phyloP scores from a whole-genome alignment of 306 rosid genomes.

The Lotus japonicus region DNA sequence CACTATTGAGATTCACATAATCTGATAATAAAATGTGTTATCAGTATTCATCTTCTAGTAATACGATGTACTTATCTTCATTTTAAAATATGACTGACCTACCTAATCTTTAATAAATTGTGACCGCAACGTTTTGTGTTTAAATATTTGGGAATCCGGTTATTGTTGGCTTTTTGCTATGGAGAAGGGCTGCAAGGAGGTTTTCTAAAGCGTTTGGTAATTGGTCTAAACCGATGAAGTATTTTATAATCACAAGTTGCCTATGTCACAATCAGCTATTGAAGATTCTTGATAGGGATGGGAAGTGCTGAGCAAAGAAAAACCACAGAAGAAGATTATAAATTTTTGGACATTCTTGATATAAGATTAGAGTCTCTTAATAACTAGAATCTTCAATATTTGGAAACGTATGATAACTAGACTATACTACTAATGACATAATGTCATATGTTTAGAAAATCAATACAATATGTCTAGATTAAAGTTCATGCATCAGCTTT shows the following conservation, averaged over 20 bases:
- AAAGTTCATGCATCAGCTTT: too few relatives aligned
- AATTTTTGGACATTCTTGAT: background rate
- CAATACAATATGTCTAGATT: background rate
- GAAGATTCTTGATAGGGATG: constrained; percentile 17
- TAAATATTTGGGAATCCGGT: constrained; percentile 8
- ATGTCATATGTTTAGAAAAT: background rate
- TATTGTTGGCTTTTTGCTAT: background rate
- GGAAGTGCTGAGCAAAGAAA: background rate
- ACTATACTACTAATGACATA: background rate
- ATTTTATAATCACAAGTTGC: constrained; percentile 23
- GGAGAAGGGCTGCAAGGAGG: background rate
- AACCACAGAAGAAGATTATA: background rate
- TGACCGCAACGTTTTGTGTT: background rate
- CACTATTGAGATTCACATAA: too few relatives aligned
- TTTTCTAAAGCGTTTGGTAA: too few relatives aligned
- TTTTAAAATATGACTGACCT: background rate
- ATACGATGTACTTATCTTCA: background rate
- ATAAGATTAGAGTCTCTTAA: background rate
- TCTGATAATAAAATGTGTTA: too few relatives aligned
- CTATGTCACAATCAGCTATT: background rate
- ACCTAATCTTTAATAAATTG: constrained; percentile 12
- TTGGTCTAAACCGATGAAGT: too few relatives aligned
- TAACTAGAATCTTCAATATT: too few relatives aligned
- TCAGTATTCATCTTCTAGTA: background rate
- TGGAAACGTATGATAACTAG: background rate